phyloP scores from a whole-genome alignment of 306 rosid species.

The Notholithocarpus densiflorus region DNA sequence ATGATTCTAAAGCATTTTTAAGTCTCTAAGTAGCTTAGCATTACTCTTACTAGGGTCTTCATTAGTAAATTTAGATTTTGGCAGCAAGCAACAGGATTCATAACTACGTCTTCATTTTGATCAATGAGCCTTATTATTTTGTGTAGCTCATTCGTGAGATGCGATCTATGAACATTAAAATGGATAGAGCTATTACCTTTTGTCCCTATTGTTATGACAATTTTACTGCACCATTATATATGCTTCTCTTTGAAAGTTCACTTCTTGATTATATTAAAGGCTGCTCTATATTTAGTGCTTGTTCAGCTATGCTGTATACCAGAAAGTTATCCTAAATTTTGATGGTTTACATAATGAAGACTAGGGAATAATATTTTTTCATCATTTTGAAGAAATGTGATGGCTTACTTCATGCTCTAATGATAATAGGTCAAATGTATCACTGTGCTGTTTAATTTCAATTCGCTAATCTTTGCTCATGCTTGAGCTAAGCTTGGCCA shows the following conservation, averaged over 20 bases:
- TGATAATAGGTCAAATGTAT: neutral
- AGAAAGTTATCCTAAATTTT: neutral
- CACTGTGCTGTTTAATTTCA: neutral
- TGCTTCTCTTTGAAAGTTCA: constrained; percentile 6
- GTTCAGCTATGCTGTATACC: neutral
- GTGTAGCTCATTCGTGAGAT: neutral
- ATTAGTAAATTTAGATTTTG: neutral
- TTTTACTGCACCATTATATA: neutral
- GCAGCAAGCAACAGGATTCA: neutral
- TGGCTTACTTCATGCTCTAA: neutral
- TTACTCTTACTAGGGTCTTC: neutral
- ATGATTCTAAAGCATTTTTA: neutral
- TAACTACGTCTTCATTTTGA: neutral
- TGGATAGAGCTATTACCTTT: neutral
- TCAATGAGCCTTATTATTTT: neutral
- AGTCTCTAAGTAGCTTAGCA: neutral
- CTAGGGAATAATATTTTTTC: neutral
- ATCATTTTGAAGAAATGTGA: neutral
- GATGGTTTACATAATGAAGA: neutral
- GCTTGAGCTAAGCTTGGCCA: neutral
- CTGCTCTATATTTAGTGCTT: neutral
- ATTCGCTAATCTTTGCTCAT: neutral
- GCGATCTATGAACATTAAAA: neutral
- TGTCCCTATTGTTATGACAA: neutral
- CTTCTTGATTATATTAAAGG: neutral